Evolutionary conservation across 2,329 filamentous ascomycete species (phyloP).

Genomic region (Tolypocladium inflatum): DNA sequence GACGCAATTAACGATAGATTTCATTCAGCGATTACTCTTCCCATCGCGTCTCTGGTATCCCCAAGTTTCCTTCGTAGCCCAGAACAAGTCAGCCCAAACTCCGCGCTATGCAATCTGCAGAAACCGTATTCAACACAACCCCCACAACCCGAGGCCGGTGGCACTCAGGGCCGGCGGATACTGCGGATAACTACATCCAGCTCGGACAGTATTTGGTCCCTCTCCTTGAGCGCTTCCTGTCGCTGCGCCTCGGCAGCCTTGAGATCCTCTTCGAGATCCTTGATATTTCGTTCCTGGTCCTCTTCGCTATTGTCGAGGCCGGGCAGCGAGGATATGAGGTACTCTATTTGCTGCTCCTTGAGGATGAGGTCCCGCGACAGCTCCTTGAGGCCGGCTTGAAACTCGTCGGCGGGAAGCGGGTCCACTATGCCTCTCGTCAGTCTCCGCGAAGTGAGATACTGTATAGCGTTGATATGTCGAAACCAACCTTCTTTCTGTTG

Average conservation of each 20-base stretch:
- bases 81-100: conserved; percentile 9
- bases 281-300: conserved; percentile 61
- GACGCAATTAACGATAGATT: neutral
- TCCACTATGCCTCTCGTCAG: conserved; percentile 35
- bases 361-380: conserved; percentile 67
- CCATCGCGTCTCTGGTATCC: neutral
- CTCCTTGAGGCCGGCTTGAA: conserved; percentile 59
- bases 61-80: neutral
- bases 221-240: conserved; percentile 54
- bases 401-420: conserved; percentile 52
- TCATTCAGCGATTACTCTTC: neutral
- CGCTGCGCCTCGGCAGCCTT: conserved; percentile 53
- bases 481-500: conserved; percentile 39
- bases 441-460: neutral
- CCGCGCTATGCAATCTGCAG: conserved; percentile 14
- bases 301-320: conserved; percentile 70
- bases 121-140: neutral
- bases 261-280: conserved; percentile 55
- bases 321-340: conserved; percentile 63
- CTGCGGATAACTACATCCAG: conserved; percentile 53
- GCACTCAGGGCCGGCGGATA: conserved; percentile 45
- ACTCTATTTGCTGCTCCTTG: conserved; percentile 77
- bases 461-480: neutral
- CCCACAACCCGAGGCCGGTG: conserved; percentile 1
- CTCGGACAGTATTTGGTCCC: conserved; percentile 48